These are phyloP conservation scores for Sutorius australiensis DNA, from an alignment of 768 basidiomycete genomes.

Conservation along the genomic window DNA sequence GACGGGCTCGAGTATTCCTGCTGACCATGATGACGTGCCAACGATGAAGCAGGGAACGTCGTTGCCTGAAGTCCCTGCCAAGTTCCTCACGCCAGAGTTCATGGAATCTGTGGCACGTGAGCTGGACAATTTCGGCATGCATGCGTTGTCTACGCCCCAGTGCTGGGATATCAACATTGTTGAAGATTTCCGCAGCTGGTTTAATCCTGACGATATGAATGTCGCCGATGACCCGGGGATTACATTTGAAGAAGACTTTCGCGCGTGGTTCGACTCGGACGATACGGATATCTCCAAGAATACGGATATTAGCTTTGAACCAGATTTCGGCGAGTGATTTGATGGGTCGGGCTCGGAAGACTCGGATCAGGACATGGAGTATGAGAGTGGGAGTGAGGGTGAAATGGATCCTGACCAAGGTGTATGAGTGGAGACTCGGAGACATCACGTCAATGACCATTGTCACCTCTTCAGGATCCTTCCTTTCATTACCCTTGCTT, in stretches of 20 bases:
- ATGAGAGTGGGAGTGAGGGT: not conserved
- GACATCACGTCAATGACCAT: conserved; percentile 4
- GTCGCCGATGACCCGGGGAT: no score
- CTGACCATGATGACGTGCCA: no score
- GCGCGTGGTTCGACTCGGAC: no score
- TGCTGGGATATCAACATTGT: conserved; percentile 58
- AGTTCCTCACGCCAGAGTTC: conserved; percentile 36
- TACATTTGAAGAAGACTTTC: no score
- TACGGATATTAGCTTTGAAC: no score
- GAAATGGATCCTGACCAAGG: conserved; percentile 1
- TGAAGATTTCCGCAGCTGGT: conserved; percentile 75
- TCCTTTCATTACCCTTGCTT: not conserved
- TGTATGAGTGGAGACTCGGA: conserved; percentile 1
- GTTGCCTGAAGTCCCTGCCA: conserved; percentile 25
- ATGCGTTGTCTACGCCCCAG: conserved; percentile 40
- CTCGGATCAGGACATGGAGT: conserved; percentile 23
- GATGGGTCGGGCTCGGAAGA: no score
- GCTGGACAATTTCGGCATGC: conserved; percentile 38
- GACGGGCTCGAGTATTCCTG: no score
- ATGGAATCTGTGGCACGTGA: conserved; percentile 40
- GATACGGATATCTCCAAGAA: no score
- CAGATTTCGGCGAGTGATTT: no score
- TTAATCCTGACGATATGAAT: conserved; percentile 47
- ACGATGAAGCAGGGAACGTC: conserved; percentile 1
- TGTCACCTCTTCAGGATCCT: conserved; percentile 4